phyloP scores from a whole-genome alignment of 228 moss, liverwort and hornwort species.

The Sphagnum magellanicum region DNA sequence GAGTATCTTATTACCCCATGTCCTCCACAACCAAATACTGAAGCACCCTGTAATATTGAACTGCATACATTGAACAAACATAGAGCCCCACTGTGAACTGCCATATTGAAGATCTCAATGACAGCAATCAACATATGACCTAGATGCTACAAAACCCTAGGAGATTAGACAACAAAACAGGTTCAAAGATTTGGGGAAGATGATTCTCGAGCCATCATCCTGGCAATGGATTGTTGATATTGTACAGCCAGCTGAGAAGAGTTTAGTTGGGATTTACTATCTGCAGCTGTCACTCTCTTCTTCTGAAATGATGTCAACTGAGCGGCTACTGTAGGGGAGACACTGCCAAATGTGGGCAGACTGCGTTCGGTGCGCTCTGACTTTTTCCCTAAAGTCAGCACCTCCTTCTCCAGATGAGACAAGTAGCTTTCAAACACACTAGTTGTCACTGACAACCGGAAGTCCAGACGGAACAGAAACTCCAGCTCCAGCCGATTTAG shows the following conservation, averaged over 20 bases:
- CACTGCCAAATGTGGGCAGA: slow-evolving; percentile 30
- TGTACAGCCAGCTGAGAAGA: slow-evolving; percentile 21
- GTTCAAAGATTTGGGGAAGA: neutral
- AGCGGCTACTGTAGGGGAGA: slow-evolving; percentile 17
- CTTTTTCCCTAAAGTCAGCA: slow-evolving; percentile 44
- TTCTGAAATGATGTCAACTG: slow-evolving; percentile 17
- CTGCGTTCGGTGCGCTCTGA: slow-evolving; percentile 41
- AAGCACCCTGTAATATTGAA: too few species aligned
- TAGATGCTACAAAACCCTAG: too few species aligned
- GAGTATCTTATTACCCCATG: too few species aligned
- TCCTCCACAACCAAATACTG: too few species aligned
- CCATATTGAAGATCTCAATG: too few species aligned
- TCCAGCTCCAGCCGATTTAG: slow-evolving; percentile 82
- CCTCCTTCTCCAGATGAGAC: slow-evolving; percentile 76
- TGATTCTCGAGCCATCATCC: slow-evolving; percentile 20
- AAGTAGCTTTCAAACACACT: slow-evolving; percentile 83
- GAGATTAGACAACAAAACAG: too few species aligned
- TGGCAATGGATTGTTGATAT: slow-evolving; percentile 28
- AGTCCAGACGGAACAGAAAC: slow-evolving; percentile 74
- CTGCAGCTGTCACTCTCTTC: slow-evolving; percentile 23
- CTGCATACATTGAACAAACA: too few species aligned
- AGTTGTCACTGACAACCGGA: slow-evolving; percentile 63
- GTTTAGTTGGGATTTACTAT: slow-evolving; percentile 11
- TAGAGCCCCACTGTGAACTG: too few species aligned
- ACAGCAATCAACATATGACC: too few species aligned